Percentiles rank a stretch among this genome's conserved stretches.
These are phyloP conservation scores for Wallemia ichthyophaga DNA, from an alignment of 1,284 basidiomycete species.

Conservation along the genomic window DNA sequence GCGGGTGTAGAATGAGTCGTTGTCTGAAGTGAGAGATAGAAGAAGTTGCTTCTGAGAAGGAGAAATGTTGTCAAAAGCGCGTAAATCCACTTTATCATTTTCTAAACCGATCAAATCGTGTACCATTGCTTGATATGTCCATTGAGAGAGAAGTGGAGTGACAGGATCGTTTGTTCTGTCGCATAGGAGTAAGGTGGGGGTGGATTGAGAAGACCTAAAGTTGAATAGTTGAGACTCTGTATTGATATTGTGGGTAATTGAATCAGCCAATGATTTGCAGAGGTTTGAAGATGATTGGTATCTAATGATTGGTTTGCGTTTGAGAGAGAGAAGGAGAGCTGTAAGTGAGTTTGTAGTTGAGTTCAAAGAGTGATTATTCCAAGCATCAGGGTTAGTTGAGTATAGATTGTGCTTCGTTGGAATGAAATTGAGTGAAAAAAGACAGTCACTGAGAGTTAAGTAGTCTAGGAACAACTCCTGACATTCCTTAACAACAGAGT, in stretches of 20 bases:
- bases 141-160: conserved; percentile 85
- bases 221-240: conserved; percentile 41
- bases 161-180: conserved; percentile 93
- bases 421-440: conserved; percentile 48
- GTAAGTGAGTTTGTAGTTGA: conserved; percentile 52
- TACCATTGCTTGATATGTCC: conserved; percentile 99
- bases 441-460: conserved; percentile 47
- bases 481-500: conserved; percentile 73
- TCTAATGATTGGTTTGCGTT: conserved; percentile 62
- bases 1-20: conserved; percentile 79
- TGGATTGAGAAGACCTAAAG: conserved; percentile 39
- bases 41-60: conserved; percentile 49
- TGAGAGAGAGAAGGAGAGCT: conserved; percentile 67
- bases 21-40: conserved; percentile 36
- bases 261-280: background rate
- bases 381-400: conserved; percentile 29
- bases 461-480: conserved; percentile 93
- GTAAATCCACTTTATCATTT: conserved; percentile 70
- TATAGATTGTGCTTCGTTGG: conserved; percentile 8
- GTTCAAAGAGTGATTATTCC: conserved; percentile 45
- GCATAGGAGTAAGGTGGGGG: conserved; percentile 40
- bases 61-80: background rate
- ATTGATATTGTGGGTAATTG: conserved; percentile 11
- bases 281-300: conserved; percentile 20
- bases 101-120: conserved; percentile 82